Evolutionary conservation across 2,329 filamentous ascomycete species (phyloP), one percentile per base, ranked within the genome.

Genomic region (Aspergillus sp.): DNA sequence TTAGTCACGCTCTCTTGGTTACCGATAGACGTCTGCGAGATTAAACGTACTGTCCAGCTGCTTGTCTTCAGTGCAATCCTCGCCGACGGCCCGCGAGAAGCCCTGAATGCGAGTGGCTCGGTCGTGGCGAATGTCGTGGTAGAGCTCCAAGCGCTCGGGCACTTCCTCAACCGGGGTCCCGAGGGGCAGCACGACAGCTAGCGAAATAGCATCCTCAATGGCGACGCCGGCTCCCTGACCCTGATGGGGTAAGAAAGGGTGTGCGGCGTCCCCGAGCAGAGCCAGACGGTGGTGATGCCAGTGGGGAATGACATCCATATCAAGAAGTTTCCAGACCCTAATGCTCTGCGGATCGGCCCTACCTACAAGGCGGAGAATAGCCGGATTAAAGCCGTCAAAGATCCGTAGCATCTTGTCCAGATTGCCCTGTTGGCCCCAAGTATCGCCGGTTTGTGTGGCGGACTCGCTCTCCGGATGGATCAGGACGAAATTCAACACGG

Each of bases 231-330:
- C 78, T 2, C 77, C 78, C 48, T 79, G 75, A 0, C 69, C 75
- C 53, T 76, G 73, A 39, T 75, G 70, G 10, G 77, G 79, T 0
- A 77, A 58, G 45, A 82, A 81, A 0, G 79, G 77, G 49, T 84
- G 79, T 0, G 76, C 79, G 0, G 79, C 76, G 48, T 83, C 79
- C 0, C 80, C 79, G 0, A 83, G 52, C 0, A 82, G 52, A 1
- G 67, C 75, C 12, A 81, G 49, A 4, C 61, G 66, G 1, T 56
- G 70, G 2, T 70, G 66, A 0, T 64, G 59, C 71, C 75, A 83
- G 0, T 56, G 63, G 0, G 69, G 65, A 11, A 82, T 52, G 1
- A 64, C 56, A 3, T 72, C 67, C 72, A 80, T 79, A 41, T 83
- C 79, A 3, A 78, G 49, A 1, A 80, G 52, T 14, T 66, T 68